Evolutionary conservation across 306 rosid genomes (phyloP), one percentile per base, ranked within the genome.

Genomic region (Canavalia ensiformis): DNA sequence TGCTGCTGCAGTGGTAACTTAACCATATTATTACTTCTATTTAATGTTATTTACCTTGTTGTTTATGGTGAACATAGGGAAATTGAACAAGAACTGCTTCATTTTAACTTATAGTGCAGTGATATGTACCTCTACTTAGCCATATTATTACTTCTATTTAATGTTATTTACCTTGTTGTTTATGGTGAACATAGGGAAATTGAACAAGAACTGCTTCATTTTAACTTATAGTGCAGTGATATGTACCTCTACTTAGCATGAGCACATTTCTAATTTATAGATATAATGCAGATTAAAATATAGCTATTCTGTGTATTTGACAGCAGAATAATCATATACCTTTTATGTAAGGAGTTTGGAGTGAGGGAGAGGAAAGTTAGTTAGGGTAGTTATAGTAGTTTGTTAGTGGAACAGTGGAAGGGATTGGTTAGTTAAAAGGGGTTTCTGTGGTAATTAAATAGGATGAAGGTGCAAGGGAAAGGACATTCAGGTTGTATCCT

Each of bases 1-100:
- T 46, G 97, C 98, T 72, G 98, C 98, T 51, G 84, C 96, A 2
- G 99, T 95, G 97, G 99, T 95, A 82, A 56, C 71, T 68, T 52
- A 59, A 42, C 31, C 77, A 12, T 80, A 44, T 63, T 71, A 65
- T 83, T 29, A 60, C 74, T 75, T 86, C 39, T 69, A 45, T 55
- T 57, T 83, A 60, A 6, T 67, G 49, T 29, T 41, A 25, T 68
- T 51, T 41, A 6, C 45, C 1, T 63, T 34, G 0, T 6, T 45
- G 56, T 28, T 42, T 50, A 30, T 66, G 46, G n/a, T 68, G 52
- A 63, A 65, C 39, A 29, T 29, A 46, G 52, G 56, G 25, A 68
- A 47, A 68, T 31, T 11, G 51, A 58, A 58, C 50, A 29, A 46
- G 54, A 70, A 46, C 42, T 41, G 51, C 63, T 50, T 59, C 50